Evolutionary conservation across 169 alveolate genomes (phyloP).

Genomic region (Plasmodium adleri): DNA sequence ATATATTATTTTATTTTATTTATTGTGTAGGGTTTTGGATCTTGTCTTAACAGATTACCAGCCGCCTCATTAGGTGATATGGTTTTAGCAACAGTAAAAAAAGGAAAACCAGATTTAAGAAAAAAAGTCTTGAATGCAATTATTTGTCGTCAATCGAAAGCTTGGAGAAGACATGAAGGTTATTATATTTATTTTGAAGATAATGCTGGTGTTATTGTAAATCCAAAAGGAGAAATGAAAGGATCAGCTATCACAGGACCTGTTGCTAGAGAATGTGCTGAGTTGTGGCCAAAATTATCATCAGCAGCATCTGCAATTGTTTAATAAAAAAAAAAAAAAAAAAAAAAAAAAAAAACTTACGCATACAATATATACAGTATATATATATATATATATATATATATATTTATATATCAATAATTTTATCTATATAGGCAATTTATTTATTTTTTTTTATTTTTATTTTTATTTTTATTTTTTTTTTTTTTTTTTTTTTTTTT

Average conservation of each 20-base stretch:
- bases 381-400: no score
- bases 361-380: no score
- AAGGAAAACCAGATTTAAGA: constrained; percentile 99
- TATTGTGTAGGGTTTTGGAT: constrained; percentile 93
- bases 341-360: no score
- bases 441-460: no score
- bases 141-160: constrained; percentile 98
- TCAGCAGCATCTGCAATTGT: constrained; percentile 98
- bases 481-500: no score
- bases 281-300: constrained; percentile 99
- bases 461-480: no score
- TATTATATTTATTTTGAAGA: constrained; percentile 98
- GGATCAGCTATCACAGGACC: constrained; percentile 99
- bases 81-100: constrained; percentile 98
- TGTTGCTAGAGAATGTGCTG: constrained; percentile 99
- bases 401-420: no score
- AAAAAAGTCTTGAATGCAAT: constrained; percentile 99
- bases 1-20: neutral
- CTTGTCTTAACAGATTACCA: constrained; percentile 98
- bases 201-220: constrained; percentile 99
- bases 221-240: constrained; percentile 99
- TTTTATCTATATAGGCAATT: no score
- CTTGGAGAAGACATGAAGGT: constrained; percentile 99
- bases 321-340: constrained; percentile 77
- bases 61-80: constrained; percentile 99